Base-by-base conservation (phyloP, 116 monocot genomes). In the Cymodocea nodosa region DNA sequence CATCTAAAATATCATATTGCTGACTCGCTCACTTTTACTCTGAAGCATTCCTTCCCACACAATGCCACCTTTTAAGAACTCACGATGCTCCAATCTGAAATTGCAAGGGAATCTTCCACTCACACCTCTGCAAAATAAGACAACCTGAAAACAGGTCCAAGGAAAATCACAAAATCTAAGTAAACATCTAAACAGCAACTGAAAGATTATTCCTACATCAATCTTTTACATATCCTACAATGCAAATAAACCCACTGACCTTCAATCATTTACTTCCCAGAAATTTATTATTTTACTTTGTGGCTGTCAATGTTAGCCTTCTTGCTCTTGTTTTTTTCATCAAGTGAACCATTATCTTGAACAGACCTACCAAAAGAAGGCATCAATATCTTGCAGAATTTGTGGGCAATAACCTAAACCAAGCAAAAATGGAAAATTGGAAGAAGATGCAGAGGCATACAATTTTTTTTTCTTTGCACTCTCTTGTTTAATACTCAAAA, bases 401-500 rank as follows among this genome's bases (percentile, higher is more conserved):
- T 15, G 57, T 23, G 23, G 8, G 65, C 56, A 60, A 30, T 24
- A 52, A 65, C 7, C 18, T 16, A 44, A 56, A 37, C 34, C 14
- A 62, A 64, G 12, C 10, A 53, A 51, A 34, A 52, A 36, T 65
- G 56, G 12, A 59, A 50, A 12, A 68, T 39, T 34, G 25, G 17
- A 14, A 60, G 15, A 18, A 55, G 20, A 11, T 37, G 39, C 37
- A 37, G 18, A 54, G 18, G 64, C 75, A 77, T 37, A 83, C 78
- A 73, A 14, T 59, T 82, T 95, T 48, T 71, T 67, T 63, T 81
- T 87, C 76, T 85, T 85, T 59, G 72, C 74, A 80, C 69, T 74
- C 4, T 85, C 78, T 60, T 79, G 74, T 68, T 90, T 90, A 50
- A 97, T 97, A 67, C 58, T 76, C 19, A 87, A 52, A 57, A 97